A percentile compares a stretch with the other conserved stretches of the same genome.
Evolutionary conservation across 2,329 filamentous ascomycete species (phyloP).

Genomic region (Pseudogymnoascus sp.): DNA sequence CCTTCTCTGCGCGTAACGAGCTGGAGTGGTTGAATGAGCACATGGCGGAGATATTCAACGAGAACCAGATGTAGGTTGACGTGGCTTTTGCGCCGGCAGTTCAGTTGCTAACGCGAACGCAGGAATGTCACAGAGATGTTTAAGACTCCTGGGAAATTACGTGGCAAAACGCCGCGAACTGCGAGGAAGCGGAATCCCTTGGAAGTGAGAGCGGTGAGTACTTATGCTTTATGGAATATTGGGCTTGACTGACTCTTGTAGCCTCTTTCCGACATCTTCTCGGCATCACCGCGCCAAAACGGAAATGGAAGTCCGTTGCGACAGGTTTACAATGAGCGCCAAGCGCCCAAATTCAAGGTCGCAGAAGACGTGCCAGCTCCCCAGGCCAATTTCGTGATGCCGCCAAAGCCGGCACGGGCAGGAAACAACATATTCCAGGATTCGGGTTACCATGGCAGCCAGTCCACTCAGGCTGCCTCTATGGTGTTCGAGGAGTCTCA

Average conservation of each 20-base stretch:
- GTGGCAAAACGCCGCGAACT: constrained; percentile 72
- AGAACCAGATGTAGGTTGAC: constrained; percentile 69
- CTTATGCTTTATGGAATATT: neutral
- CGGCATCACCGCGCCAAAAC: constrained; percentile 44
- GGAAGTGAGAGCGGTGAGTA: constrained; percentile 56
- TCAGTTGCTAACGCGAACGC: constrained; percentile 14
- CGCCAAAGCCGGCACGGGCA: constrained; percentile 14
- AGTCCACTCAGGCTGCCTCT: constrained; percentile 24
- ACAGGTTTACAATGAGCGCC: constrained; percentile 29
- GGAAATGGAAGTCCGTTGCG: constrained; percentile 32
- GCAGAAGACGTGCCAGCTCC: constrained; percentile 40
- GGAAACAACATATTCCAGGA: constrained; percentile 37
- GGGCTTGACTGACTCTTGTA: constrained; percentile 26
- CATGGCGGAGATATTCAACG: constrained; percentile 87
- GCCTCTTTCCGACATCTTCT: constrained; percentile 53
- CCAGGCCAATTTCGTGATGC: constrained; percentile 10
- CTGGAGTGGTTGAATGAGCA: constrained; percentile 98
- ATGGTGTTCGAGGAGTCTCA: constrained; percentile 3
- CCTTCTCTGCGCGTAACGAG: constrained; percentile 86
- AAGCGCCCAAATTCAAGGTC: constrained; percentile 46
- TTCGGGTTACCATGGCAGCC: constrained; percentile 66
- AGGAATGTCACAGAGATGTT: constrained; percentile 94
- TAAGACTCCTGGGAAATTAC: constrained; percentile 80
- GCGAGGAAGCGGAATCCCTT: constrained; percentile 49
- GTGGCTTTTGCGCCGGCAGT: constrained; percentile 12